Base-by-base conservation (phyloP, 2,329 filamentous ascomycete genomes). In the Monosporascus cannonballus region DNA sequence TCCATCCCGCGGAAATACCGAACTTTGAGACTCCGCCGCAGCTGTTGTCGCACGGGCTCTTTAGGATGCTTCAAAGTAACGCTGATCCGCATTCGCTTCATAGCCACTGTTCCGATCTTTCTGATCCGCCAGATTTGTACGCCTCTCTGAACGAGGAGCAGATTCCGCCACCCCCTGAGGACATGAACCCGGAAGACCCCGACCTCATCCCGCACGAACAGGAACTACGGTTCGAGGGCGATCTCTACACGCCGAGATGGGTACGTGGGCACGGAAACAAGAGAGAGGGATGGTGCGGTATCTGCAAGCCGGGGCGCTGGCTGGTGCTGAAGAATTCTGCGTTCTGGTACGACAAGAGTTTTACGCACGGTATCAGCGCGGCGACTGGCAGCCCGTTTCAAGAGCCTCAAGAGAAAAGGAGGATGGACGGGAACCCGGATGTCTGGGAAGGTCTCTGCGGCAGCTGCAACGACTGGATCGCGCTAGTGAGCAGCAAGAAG, bases 321-420 rank as follows among this genome's bases (percentile, higher is more conserved):
- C 80, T 93, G 51, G 89, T 92, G 17, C 76, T 96, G 54, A 95
- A 94, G 75, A 94, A 95, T 72, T 92, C 87, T 51, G 90, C 90
- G 6, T 96, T 90, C 69, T 95, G 90, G 90, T 95, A 95, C 69
- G 90, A 95, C 74, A 93, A 94, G 76, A 89, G 86, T 53, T 95
- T 94, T 68, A 90, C 87, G 2, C 90, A 95, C 65, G 90, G 90
- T 48, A 90, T 95, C 67, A 90, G 87, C 65, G 89, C 88, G 27
- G 86, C 87, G 4, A 93, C 89, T 0, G 89, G 90, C 24, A 85
- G 80, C 57, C 83, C 86, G 3, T 93, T 94, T 72, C 84, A 89
- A 66, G 84, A 87, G 60, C 90, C 90, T 3, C 82, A 87, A 56
- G 81, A 90, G 63, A 89, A 84, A 22, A 77, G 88, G 53, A 79